Evolutionary conservation across 768 basidiomycete species (phyloP), one percentile per base, ranked within the genome.

Genomic region (Exsudoporus frostii): DNA sequence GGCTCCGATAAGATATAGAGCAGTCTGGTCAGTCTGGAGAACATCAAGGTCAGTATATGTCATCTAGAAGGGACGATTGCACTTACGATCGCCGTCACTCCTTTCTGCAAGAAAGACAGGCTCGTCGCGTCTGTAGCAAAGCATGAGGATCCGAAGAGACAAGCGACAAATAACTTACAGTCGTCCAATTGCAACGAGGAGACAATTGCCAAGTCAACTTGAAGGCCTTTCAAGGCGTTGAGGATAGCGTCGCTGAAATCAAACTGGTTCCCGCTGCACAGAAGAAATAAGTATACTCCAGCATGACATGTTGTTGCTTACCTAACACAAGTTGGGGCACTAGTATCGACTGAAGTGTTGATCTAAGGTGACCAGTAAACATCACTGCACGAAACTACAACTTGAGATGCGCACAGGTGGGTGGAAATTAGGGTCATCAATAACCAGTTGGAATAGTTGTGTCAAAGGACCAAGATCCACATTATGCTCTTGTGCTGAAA

Each of bases 1-100:
- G 4, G 80, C 84, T n/a, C 85, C 84, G 37, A 88, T 83, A 45
- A 88, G 74, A 68, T 79, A 86, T 24, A 90, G 68, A 0, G 77
- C 80, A 2, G 82, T 82, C 55, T 76, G 61, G 64, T 88, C 88
- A 2, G 82, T 84, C 80, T 86, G 37, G 20, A 53, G 6, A 45
- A 43, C 39, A 8, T 20, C 19, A 24, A 25, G 20, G 36, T 64
- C 38, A 56, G 36, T 33, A 47, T 30, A 50, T 30, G 8, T 47
- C 14, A 37, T 24, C 27, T 39, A 41, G 32, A 25, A 54, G 2
- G 39, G 3, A n/a, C 7, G 24, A 19, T 24, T 24, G 33, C 15
- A 60, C 76, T 64, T 65, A 84, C 84, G 40, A 77, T 68, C 1
- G 80, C 80, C 19, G 81, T 74, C 15, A 88, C 82, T 37, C 73